Percentiles rank a stretch among this genome's conserved stretches.
Evolutionary conservation across 306 rosid genomes (phyloP).

Genomic region (Gillenia trifoliata): DNA sequence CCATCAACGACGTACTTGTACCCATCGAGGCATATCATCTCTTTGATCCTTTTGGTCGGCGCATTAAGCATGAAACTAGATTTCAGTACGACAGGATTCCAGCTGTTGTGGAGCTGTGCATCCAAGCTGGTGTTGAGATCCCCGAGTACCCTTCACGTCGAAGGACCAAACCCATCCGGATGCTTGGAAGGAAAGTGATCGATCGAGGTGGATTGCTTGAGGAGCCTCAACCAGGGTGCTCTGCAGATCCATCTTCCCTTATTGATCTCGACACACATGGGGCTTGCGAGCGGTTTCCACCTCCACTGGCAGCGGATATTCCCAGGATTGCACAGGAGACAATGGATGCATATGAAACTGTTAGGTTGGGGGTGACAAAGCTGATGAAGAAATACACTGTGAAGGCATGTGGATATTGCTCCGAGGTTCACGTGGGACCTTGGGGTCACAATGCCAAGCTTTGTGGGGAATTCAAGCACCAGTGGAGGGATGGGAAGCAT

Average conservation of each 20-base stretch:
- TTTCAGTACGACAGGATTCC: conserved; percentile 91
- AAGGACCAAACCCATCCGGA: conserved; percentile 69
- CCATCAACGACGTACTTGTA: conserved; percentile 72
- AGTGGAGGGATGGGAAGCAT: conserved; percentile 99
- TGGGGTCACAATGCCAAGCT: conserved; percentile 98
- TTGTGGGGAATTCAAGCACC: conserved; percentile 95
- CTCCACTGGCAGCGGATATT: conserved; percentile 46
- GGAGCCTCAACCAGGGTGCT: conserved; percentile 60
- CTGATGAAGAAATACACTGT: conserved; percentile 86
- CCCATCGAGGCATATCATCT: conserved; percentile 89
- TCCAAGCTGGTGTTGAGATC: conserved; percentile 93
- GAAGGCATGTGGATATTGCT: conserved; percentile 92
- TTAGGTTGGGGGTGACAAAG: conserved; percentile 53
- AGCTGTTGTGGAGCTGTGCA: conserved; percentile 90
- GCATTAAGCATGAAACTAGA: conserved; percentile 75
- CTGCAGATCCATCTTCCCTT: conserved; percentile 44
- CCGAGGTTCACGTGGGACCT: conserved; percentile 99
- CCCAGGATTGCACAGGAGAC: conserved; percentile 81
- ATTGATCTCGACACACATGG: conserved; percentile 70
- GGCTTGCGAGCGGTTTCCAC: conserved; percentile 52
- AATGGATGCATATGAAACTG: conserved; percentile 58
- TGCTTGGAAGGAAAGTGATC: conserved; percentile 64
- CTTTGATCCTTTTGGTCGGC: conserved; percentile 86
- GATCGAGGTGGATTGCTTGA: conserved; percentile 74
- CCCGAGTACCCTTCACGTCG: conserved; percentile 95